Evolutionary conservation across 306 rosid genomes (phyloP), one percentile per base, ranked within the genome.

Genomic region (Lathyrus tuberosus): DNA sequence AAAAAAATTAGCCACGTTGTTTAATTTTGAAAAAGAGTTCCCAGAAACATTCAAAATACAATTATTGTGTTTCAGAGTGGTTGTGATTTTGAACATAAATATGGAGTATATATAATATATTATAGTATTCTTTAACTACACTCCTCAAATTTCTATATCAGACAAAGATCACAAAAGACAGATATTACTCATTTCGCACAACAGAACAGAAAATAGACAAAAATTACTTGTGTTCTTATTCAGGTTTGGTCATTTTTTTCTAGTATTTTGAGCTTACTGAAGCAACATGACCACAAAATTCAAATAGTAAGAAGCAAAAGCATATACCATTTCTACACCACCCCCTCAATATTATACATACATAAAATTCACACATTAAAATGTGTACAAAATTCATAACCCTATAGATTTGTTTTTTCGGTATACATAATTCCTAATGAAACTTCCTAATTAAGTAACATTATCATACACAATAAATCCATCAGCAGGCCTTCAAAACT

Each of bases 311-410:
- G 5, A 24, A 49, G 61, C 47, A 56, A 64, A 74, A 52, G 16
- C 56, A 9, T 63, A 62, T 67, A 68, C 64, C 59, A 64, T 65
- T 66, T 52, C 78, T 69, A 52, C 69, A 58, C 62, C 75, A 75
- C 79, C 83, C 82, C 56, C 56, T 81, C 74, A 69, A 73, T 78
- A 52, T 15, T 73, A 61, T 43, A 69, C 70, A 38, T 62, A 60
- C n/a, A n/a, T 62, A 60, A 44, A 72, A 22, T 80, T 81, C 85
- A 84, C 49, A 78, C 81, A 80, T 52, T 75, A 77, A 78, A 70
- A 81, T 69, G 43, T 65, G 33, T 78, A 84, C 83, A 82, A 82
- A 87, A 84, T 64, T 84, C 73, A 81, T 57, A 80, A 67, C 70
- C n/a, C 82, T 80, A 24, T 18, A 56, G 17, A 52, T 63, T n/a